Evolutionary conservation across 2,329 filamentous ascomycete species (phyloP), one percentile per base, ranked within the genome.

Genomic region (Trichoderma asperellum): DNA sequence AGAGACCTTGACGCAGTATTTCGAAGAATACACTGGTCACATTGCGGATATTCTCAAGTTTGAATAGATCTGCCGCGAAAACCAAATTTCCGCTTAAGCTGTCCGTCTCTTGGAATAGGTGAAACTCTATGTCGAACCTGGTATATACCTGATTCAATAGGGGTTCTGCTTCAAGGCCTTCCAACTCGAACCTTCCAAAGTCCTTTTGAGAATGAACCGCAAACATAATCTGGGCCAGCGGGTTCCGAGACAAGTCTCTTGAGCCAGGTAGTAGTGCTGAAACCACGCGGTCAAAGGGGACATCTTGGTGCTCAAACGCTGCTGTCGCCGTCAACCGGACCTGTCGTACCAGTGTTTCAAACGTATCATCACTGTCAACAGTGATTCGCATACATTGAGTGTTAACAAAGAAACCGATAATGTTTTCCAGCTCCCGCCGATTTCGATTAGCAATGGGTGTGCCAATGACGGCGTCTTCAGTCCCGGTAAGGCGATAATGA

Each of bases 381-480:
- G 27, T 56, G 47, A 76, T 68, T n/a, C 75, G 69, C 27, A 77
- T 72, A 14, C 74, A 75, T 40, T 77, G 76, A 0, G 71, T 67
- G 35, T 75, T 76, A 56, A 76, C 75, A 18, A 76, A 76, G 70
- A 74, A 75, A 0, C 74, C 75, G 8, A 76, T 71, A 0, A 74
- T 70, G 14, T 73, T 59, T 32, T 73, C 65, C 0, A 74, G 3
- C 11, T 75, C 74, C 16, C 53, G 58, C 0, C 70, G 47, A 8
- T 74, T 64, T 0, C 74, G 71, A 12, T 74, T 75, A 1, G 74
- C 71, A 2, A 71, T 74, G 0, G 71, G 68, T 2, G 61, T 70
- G 0, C 75, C 76, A 3, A 77, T 71, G 0, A 70, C 71, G 0
- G 74, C 72, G 59, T 77, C 76, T 6, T 70, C 69, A 5, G 24